Conservation (phyloP, 2,329 filamentous ascomycete genomes). For the Meredithiella fracta region DNA sequence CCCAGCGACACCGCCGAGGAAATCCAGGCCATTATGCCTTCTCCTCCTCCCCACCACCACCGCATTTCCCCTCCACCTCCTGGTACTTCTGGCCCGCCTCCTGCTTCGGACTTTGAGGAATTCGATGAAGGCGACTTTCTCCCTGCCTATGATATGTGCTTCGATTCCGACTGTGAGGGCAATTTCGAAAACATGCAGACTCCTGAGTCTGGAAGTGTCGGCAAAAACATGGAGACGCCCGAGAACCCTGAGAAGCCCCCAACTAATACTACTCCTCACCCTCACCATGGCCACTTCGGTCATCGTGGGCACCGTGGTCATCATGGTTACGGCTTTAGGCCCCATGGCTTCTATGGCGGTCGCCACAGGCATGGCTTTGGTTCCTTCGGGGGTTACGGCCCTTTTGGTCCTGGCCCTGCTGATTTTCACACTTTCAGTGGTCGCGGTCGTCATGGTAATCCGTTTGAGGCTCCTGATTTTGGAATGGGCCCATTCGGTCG, state of each 20-base stretch:
- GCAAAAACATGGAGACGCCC: neutral
- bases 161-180: neutral
- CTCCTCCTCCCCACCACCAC: neutral
- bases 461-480: conserved; percentile 8
- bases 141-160: neutral
- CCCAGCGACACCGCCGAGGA: neutral
- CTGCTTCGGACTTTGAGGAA: neutral
- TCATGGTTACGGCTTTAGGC: conserved; percentile 17
- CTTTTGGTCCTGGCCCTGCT: neutral
- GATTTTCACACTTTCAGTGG: neutral
- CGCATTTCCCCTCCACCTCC: neutral
- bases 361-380: conserved; percentile 14
- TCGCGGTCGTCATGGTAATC: conserved; percentile 13
- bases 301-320: conserved; percentile 17
- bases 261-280: conserved; percentile 13
- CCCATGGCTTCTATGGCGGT: conserved; percentile 17
- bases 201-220: neutral
- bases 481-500: neutral
- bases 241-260: conserved; percentile 12
- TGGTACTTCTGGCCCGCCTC: neutral
- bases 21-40: neutral
- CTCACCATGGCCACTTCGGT: conserved; percentile 18
- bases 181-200: neutral
- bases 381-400: conserved; percentile 16
- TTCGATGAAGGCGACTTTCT: neutral